phyloP scores from a whole-genome alignment of 2,329 filamentous ascomycete species.

The Ophiobolus disseminans region DNA sequence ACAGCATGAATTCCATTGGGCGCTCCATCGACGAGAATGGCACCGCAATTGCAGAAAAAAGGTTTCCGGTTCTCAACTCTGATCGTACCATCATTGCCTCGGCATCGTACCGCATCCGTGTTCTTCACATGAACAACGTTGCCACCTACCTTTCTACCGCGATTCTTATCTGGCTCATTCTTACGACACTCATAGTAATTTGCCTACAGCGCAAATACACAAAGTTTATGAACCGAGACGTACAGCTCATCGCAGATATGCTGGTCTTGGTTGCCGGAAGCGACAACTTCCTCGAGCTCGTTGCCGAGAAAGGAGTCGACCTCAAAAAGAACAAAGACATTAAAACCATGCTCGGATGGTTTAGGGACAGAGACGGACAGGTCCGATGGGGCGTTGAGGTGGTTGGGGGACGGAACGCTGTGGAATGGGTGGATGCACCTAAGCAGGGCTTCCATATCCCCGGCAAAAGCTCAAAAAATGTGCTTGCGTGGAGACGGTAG shows the following conservation, averaged over 20 bases:
- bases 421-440: conserved; percentile 24
- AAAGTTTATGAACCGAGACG: conserved; percentile 20
- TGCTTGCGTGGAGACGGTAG: neutral
- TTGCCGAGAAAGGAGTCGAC: conserved; percentile 19
- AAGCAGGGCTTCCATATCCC: conserved; percentile 8
- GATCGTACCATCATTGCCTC: conserved; percentile 15
- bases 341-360: conserved; percentile 29
- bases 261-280: conserved; percentile 32
- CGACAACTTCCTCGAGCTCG: conserved; percentile 26
- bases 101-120: conserved; percentile 18
- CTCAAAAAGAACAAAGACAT: conserved; percentile 19
- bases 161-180: conserved; percentile 30
- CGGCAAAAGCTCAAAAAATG: neutral
- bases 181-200: conserved; percentile 18
- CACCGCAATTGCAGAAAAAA: conserved; percentile 1
- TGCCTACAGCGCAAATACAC: conserved; percentile 27
- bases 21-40: conserved; percentile 7
- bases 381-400: conserved; percentile 33
- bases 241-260: conserved; percentile 33
- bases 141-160: conserved; percentile 26
- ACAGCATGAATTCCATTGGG: conserved; percentile 10
- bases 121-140: conserved; percentile 25
- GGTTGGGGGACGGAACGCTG: conserved; percentile 23
- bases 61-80: conserved; percentile 11
- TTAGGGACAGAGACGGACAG: conserved; percentile 23